Percentiles rank a stretch among this genome's conserved stretches.
Evolutionary conservation across 345 rosid species (phyloP).

Genomic region (Acer saccharum): DNA sequence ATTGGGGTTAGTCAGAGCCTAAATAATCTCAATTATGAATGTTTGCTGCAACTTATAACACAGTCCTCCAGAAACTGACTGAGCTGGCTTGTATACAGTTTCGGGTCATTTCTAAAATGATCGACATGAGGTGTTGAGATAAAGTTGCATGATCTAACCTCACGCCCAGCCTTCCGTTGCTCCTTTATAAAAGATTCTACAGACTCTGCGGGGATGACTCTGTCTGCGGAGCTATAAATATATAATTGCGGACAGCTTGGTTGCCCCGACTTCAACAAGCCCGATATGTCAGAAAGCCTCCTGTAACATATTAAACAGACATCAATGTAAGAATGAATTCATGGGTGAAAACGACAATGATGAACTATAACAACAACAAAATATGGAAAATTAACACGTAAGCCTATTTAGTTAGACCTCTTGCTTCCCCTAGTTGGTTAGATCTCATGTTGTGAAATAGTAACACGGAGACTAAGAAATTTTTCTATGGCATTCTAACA

Average conservation of each 20-base stretch:
- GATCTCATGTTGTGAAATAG: neutral
- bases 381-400: too few relatives aligned
- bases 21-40: slow-evolving; percentile 23
- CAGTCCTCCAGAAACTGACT: slow-evolving; percentile 76
- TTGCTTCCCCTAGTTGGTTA: neutral
- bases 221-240: slow-evolving; percentile 94
- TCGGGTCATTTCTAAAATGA: slow-evolving; percentile 93
- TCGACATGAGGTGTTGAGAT: slow-evolving; percentile 95
- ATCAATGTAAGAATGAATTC: neutral
- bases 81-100: slow-evolving; percentile 72
- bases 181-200: slow-evolving; percentile 87
- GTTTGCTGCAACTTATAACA: slow-evolving; percentile 57
- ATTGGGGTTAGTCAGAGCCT: neutral
- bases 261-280: slow-evolving; percentile 66
- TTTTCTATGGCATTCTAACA: neutral
- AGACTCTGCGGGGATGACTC: slow-evolving; percentile 76
- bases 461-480: neutral
- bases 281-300: slow-evolving; percentile 75
- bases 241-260: slow-evolving; percentile 94
- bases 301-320: slow-evolving; percentile 37
- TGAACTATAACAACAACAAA: neutral
- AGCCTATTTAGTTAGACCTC: neutral
- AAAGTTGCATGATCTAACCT: slow-evolving; percentile 92
- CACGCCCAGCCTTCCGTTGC: slow-evolving; percentile 74
- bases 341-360: neutral